phyloP scores from a whole-genome alignment of 2,329 filamentous ascomycete species.

The Aspergillus sp. region DNA sequence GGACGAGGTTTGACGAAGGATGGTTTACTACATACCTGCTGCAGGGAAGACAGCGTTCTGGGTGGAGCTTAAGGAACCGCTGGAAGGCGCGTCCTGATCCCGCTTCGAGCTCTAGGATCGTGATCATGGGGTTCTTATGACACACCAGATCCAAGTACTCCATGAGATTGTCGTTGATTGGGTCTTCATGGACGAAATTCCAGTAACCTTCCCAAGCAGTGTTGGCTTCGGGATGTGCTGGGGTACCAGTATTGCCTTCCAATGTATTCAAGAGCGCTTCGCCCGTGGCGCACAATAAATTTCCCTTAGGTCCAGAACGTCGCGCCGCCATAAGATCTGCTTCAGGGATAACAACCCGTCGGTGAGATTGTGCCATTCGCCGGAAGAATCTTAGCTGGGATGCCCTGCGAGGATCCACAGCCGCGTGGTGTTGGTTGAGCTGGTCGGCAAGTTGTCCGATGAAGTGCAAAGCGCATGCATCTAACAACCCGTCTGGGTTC shows the following conservation, averaged over 20 bases:
- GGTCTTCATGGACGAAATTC: background rate
- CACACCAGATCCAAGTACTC: slow-evolving; percentile 18
- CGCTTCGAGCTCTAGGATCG: slow-evolving; percentile 23
- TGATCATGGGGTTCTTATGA: slow-evolving; percentile 21
- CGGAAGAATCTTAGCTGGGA: background rate
- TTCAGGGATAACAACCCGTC: background rate
- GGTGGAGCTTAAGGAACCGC: slow-evolving; percentile 8
- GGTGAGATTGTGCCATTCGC: background rate
- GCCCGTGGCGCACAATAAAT: slow-evolving; percentile 11
- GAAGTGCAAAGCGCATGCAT: slow-evolving; percentile 6
- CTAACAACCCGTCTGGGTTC: background rate
- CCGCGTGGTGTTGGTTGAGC: background rate
- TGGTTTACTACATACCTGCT: slow-evolving; percentile 17
- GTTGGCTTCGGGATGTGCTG: background rate
- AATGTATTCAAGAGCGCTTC: slow-evolving; percentile 9
- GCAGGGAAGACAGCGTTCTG: slow-evolving; percentile 4
- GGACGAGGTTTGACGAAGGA: background rate
- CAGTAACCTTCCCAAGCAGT: slow-evolving; percentile 5
- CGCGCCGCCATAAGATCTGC: background rate
- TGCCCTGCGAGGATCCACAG: background rate
- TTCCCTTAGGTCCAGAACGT: slow-evolving; percentile 1
- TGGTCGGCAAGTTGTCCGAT: background rate
- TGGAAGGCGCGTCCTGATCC: slow-evolving; percentile 13
- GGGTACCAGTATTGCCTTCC: background rate
- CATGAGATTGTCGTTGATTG: slow-evolving; percentile 9